Conservation (phyloP, 2,329 filamentous ascomycete genomes). For the Dissoconium aciculare region DNA sequence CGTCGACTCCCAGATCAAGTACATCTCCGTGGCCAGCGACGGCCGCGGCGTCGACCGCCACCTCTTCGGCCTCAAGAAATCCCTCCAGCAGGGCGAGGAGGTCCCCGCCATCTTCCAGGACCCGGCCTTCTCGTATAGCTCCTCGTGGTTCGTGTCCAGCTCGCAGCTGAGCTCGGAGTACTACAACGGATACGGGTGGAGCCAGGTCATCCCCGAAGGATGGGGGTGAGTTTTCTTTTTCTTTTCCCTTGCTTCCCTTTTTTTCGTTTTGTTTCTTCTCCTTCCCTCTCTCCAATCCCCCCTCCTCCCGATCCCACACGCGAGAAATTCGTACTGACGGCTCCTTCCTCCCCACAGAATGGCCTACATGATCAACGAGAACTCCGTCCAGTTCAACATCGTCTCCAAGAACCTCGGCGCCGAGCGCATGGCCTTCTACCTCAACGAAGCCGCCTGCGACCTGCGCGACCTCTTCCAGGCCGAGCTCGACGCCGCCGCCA, state of each 20-base stretch:
- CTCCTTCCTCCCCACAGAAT: conserved; percentile 35
- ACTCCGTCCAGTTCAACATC: conserved; percentile 96
- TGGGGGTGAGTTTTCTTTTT: conserved; percentile 56
- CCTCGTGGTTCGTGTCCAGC: conserved; percentile 77
- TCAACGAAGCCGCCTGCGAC: conserved; percentile 85
- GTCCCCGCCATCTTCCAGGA: conserved; percentile 75
- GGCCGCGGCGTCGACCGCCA: conserved; percentile 92
- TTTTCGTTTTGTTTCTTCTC: no score
- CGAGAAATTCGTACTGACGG: no score
- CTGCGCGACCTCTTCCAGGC: conserved; percentile 74
- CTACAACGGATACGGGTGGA: conserved; percentile 99
- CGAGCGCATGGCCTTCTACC: conserved; percentile 86
- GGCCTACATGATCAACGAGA: conserved; percentile 99
- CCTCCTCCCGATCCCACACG: no score
- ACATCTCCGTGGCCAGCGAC: conserved; percentile 77
- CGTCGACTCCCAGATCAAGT: conserved; percentile 68
- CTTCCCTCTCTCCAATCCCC: no score
- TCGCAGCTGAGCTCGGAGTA: conserved; percentile 89
- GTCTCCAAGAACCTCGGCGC: conserved; percentile 85
- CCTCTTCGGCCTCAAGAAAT: conserved; percentile 91
- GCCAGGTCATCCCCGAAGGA: conserved; percentile 87
- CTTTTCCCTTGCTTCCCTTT: no score
- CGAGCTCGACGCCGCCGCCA: conserved; percentile 31
- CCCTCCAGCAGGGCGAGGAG: conserved; percentile 65
- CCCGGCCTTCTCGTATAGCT: conserved; percentile 68